Base-by-base conservation (phyloP, 1,284 basidiomycete species). In the Puccinia coronata region DNA sequence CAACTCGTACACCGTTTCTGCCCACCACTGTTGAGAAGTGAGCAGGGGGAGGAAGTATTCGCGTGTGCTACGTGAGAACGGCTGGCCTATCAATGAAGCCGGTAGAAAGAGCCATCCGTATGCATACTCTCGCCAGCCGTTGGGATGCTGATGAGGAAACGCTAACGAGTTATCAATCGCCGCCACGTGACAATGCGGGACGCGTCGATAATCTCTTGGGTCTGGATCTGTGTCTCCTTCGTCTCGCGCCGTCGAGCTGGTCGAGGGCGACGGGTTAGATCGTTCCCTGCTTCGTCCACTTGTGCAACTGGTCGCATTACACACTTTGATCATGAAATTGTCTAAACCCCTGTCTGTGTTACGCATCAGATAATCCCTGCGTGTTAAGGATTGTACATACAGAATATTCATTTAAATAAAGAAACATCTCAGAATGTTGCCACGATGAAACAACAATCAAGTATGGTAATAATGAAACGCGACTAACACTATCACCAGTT, bases 161-260 rank as follows among this genome's bases (percentile, higher is more conserved):
- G 93, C 93, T 36, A 97, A 89, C 0, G 93, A 95, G 85, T 96
- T 96, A 85, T 96, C 95, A 82, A 96, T 96, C 14, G 95, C 95
- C n/a, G 85, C 83, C 53, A 83, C 71, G 77, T 92, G 93, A 69
- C 94, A 92, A 84, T 94, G 93, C 41, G 77, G 85, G 83, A 49
- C 84, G 20, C 43, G 34, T 34, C 23, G 67, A 70, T 70, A 70
- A 43, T 70, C 43, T 31, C 55, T 39, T 63, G 23, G 39, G 12
- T 51, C 23, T 70, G 72, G 34, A 55, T 70, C 51, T 69, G 80
- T 28, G 81, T n/a, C n/a, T n/a, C 34, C 18, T 34, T 51, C 41
- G 83, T 36, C 6, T 65, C 72, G 57, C 73, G 77, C 28, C 18
- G 61, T n/a, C 80, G 70, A 59, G 57, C 75, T 28, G 75, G 82